phyloP scores from a whole-genome alignment of 192 early-diverging fungal genomes.

The Entophlyctis luteolus region DNA sequence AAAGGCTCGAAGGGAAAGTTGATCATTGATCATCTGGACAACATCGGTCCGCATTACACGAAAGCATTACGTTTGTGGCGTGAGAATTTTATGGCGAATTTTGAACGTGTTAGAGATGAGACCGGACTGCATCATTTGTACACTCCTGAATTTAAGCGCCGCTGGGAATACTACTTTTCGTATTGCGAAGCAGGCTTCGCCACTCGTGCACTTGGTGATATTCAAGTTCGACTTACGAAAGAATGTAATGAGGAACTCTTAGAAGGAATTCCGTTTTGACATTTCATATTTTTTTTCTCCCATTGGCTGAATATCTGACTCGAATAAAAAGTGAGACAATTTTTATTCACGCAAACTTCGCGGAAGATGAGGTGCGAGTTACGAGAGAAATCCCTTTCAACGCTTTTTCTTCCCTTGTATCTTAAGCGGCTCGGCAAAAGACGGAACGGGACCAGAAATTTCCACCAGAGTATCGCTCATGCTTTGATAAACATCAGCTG shows the following conservation, averaged over 20 bases:
- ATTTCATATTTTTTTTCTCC: too few species aligned
- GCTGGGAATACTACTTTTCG: slow-evolving; percentile 79
- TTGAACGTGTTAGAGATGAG: slow-evolving; percentile 44
- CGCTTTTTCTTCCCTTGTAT: slow-evolving; percentile 14
- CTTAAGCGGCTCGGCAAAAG: slow-evolving; percentile 17
- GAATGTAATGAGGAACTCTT: slow-evolving; percentile 33
- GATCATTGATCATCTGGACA: slow-evolving; percentile 54
- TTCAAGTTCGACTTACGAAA: slow-evolving; percentile 53
- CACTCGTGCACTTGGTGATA: slow-evolving; percentile 60
- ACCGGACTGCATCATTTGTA: slow-evolving; percentile 38
- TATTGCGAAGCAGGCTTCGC: slow-evolving; percentile 76
- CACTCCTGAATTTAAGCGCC: slow-evolving; percentile 62
- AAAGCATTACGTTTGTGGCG: slow-evolving; percentile 68
- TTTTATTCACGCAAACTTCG: too few species aligned
- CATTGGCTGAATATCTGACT: too few species aligned
- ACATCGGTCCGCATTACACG: slow-evolving; percentile 69
- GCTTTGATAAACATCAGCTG: neutral
- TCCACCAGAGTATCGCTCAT: slow-evolving; percentile 21
- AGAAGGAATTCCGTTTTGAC: slow-evolving; percentile 38
- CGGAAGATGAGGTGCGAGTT: too few species aligned
- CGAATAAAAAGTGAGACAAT: too few species aligned
- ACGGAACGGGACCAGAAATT: slow-evolving; percentile 20
- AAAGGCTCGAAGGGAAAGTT: slow-evolving; percentile 52
- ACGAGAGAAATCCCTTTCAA: too few species aligned
- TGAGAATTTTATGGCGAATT: slow-evolving; percentile 55